Conservation (phyloP, 2,329 filamentous ascomycete species). For the Beauveria rudraprayagi region DNA sequence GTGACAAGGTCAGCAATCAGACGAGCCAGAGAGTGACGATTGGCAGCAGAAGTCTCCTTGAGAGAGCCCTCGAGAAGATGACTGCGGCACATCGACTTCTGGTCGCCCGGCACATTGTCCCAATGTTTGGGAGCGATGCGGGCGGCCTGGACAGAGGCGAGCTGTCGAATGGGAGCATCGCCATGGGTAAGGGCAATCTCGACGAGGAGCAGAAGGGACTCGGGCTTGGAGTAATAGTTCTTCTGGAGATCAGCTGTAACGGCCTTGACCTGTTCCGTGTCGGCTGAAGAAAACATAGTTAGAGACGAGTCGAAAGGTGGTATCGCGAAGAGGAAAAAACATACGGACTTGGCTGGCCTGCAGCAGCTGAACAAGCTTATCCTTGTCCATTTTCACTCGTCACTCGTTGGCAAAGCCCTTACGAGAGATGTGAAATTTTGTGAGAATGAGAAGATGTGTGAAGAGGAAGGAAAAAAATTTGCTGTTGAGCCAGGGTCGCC, state of each 20-base stretch:
- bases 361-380: conserved; percentile 78
- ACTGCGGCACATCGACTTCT: conserved; percentile 74
- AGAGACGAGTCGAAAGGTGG: conserved; percentile 19
- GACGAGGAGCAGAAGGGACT: conserved; percentile 76
- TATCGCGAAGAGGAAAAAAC: conserved; percentile 27
- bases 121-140: conserved; percentile 82
- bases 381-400: conserved; percentile 36
- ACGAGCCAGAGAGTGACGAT: conserved; percentile 79
- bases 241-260: conserved; percentile 87
- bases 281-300: conserved; percentile 48
- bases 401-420: conserved; percentile 5
- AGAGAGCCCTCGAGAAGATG: conserved; percentile 78
- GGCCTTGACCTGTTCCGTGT: conserved; percentile 82
- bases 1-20: conserved; percentile 82
- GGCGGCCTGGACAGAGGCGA: conserved; percentile 83
- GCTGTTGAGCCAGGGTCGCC: conserved; percentile 6
- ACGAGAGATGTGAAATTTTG: background rate
- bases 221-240: conserved; percentile 81
- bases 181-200: conserved; percentile 80
- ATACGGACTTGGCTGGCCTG: conserved; percentile 81
- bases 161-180: conserved; percentile 67
- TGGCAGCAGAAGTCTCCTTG: conserved; percentile 66
- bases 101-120: conserved; percentile 60
- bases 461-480: conserved; percentile 6
- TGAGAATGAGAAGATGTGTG: conserved; percentile 7